Percentiles rank a stretch among this genome's conserved stretches.
These are phyloP conservation scores for Bipolaris oryzae DNA, from an alignment of 2,329 filamentous ascomycete species.

Conservation along the genomic window DNA sequence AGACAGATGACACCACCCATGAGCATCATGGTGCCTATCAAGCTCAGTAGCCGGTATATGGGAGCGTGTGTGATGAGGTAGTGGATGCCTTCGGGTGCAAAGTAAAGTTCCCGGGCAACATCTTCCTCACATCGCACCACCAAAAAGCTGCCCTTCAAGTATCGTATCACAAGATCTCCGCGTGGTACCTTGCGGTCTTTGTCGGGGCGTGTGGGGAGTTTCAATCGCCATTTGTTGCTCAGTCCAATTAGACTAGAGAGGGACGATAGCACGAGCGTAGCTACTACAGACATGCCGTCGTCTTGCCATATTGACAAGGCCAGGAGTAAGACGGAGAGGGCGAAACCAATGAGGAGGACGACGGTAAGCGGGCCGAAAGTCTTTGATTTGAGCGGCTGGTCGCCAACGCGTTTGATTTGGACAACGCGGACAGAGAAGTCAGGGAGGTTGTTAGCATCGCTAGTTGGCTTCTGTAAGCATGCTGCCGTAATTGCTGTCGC, in stretches of 20 bases:
- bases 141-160: conserved; percentile 58
- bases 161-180: conserved; percentile 58
- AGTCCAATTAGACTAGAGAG: conserved; percentile 58
- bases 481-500: not conserved
- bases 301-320: conserved; percentile 52
- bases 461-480: conserved; percentile 16
- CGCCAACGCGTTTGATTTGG: conserved; percentile 42
- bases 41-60: conserved; percentile 55
- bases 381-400: conserved; percentile 50
- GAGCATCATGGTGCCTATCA: conserved; percentile 58
- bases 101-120: conserved; percentile 58
- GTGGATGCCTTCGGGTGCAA: conserved; percentile 57
- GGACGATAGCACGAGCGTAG: conserved; percentile 55
- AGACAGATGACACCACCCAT: conserved; percentile 60
- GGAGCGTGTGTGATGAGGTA: conserved; percentile 52
- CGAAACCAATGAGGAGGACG: conserved; percentile 54
- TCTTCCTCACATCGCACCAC: conserved; percentile 58
- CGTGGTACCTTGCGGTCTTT: conserved; percentile 40
- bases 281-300: conserved; percentile 59
- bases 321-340: conserved; percentile 52
- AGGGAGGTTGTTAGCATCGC: conserved; percentile 45
- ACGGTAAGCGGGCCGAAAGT: conserved; percentile 54
- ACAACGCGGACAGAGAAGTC: conserved; percentile 52
- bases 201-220: conserved; percentile 48
- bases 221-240: conserved; percentile 57